A percentile compares a stretch with the other conserved stretches of the same genome.
Evolutionary conservation across 1,139 yeast genomes (phyloP).

Genomic region (Kodamaea suecica): DNA sequence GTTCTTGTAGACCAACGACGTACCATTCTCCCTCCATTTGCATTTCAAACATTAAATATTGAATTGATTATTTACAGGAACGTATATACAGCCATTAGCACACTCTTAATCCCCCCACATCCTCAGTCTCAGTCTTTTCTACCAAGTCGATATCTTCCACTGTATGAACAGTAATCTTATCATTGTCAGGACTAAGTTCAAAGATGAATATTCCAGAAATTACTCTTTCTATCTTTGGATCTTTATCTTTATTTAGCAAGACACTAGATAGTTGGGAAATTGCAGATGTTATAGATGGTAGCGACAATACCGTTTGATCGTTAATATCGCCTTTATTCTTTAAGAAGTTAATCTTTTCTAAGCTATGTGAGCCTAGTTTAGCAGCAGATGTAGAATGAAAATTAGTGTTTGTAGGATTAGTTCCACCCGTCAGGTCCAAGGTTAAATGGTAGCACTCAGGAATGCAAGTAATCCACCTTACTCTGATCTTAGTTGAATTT

Average conservation of each 20-base stretch:
- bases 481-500: constrained; percentile 49
- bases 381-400: constrained; percentile 37
- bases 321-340: constrained; percentile 4
- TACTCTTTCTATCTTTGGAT: constrained; percentile 43
- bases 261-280: constrained; percentile 29
- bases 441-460: constrained; percentile 49
- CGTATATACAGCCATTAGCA: too few relatives aligned
- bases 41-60: background rate
- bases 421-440: constrained; percentile 9
- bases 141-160: constrained; percentile 72
- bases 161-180: constrained; percentile 64
- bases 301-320: constrained; percentile 11
- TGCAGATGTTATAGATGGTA: constrained; percentile 23
- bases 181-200: constrained; percentile 60
- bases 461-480: constrained; percentile 63
- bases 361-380: constrained; percentile 35
- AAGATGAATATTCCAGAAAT: constrained; percentile 73
- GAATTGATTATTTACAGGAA: background rate
- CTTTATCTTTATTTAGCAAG: constrained; percentile 23
- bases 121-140: constrained; percentile 39
- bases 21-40: too few relatives aligned
- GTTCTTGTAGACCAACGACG: too few relatives aligned
- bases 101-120: constrained; percentile 25
- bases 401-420: constrained; percentile 12
- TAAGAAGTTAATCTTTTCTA: constrained; percentile 37